Evolutionary conservation across 2,329 filamentous ascomycete species (phyloP).

Genomic region (Nectriaceae sp.): DNA sequence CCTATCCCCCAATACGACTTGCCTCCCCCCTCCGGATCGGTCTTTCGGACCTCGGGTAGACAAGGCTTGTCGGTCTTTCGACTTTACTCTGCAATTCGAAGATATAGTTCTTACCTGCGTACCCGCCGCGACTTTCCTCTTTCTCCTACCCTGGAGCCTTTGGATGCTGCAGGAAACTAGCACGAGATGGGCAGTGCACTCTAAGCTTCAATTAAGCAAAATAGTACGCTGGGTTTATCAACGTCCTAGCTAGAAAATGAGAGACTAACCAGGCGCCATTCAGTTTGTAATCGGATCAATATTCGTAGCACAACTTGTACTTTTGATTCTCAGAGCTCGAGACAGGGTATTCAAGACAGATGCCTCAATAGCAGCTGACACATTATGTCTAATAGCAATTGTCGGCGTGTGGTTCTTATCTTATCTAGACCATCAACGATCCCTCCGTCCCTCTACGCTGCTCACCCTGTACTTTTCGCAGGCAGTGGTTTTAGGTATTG

Average conservation of each 20-base stretch:
- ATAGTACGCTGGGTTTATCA: conserved; percentile 10
- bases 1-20: no score
- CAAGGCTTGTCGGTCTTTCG: conserved; percentile 24
- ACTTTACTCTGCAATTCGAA: conserved; percentile 31
- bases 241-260: not conserved
- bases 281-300: not conserved
- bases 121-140: conserved; percentile 19
- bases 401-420: conserved; percentile 15
- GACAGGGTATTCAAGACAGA: conserved; percentile 5
- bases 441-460: conserved; percentile 25
- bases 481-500: conserved; percentile 15
- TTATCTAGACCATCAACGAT: conserved; percentile 20
- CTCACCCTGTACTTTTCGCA: conserved; percentile 24
- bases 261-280: no score
- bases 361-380: conserved; percentile 22
- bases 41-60: conserved; percentile 25
- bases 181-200: conserved; percentile 1
- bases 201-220: conserved; percentile 10
- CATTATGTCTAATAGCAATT: conserved; percentile 15
- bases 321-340: not conserved
- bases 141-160: conserved; percentile 12
- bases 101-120: conserved; percentile 26
- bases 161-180: conserved; percentile 2
- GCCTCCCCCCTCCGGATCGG: not conserved
- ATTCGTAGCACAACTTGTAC: not conserved